These are phyloP conservation scores for Myxozyma udenii DNA, from an alignment of 805 yeast genomes.

Conservation along the genomic window DNA sequence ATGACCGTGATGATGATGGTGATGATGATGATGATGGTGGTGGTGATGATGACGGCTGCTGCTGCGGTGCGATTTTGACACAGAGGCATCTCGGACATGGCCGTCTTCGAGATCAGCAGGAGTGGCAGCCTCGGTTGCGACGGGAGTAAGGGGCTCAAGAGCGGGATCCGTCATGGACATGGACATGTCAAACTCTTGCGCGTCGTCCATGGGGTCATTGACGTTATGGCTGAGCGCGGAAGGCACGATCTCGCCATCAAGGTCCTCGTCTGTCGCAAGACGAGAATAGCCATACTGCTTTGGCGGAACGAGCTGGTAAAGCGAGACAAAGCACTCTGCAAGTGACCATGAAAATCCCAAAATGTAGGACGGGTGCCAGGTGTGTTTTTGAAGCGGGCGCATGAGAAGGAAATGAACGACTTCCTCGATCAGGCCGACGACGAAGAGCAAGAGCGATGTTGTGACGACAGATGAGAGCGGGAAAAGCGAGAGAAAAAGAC, in stretches of 20 bases:
- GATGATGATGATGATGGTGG: slow-evolving; percentile 16
- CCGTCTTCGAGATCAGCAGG: slow-evolving; percentile 8
- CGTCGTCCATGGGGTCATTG: slow-evolving; percentile 6
- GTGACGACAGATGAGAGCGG: slow-evolving; percentile 23
- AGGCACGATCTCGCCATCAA: slow-evolving; percentile 9
- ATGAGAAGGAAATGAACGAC: slow-evolving; percentile 17
- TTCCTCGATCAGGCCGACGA: slow-evolving; percentile 25
- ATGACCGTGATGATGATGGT: slow-evolving; percentile 18
- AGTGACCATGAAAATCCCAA: slow-evolving; percentile 25
- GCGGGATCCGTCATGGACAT: neutral
- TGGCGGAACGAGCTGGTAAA: slow-evolving; percentile 24
- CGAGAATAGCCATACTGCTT: slow-evolving; percentile 19
- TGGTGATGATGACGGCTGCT: slow-evolving; percentile 5
- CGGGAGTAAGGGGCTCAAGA: neutral
- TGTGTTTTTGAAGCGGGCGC: slow-evolving; percentile 11
- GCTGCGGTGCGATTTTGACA: neutral
- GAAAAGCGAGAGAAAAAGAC: slow-evolving; percentile 23
- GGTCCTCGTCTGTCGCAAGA: slow-evolving; percentile 5
- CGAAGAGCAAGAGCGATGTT: slow-evolving; percentile 22
- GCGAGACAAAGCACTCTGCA: slow-evolving; percentile 23
- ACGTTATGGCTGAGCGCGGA: slow-evolving; percentile 10
- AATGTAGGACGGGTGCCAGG: slow-evolving; percentile 22
- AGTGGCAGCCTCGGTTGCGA: neutral
- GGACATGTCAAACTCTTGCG: slow-evolving; percentile 20
- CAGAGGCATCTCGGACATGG: slow-evolving; percentile 1